Percentiles rank a stretch among this genome's conserved stretches.
Evolutionary conservation across 2,329 filamentous ascomycete species (phyloP).

Genomic region (Chlorencoelia australis): DNA sequence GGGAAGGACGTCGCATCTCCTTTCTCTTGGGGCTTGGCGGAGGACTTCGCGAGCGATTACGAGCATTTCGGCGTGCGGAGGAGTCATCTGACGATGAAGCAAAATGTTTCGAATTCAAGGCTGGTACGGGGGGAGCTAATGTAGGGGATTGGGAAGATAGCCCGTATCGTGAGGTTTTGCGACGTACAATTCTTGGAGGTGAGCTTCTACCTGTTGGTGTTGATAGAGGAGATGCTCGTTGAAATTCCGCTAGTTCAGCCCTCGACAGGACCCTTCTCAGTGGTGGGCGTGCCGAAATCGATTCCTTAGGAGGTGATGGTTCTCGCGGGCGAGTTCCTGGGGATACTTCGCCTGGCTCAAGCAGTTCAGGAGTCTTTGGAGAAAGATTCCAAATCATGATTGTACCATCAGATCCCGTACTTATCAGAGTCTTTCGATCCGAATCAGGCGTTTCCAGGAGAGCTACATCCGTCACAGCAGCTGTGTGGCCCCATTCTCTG

Average conservation of each 20-base stretch:
- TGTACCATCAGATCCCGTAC: constrained; percentile 69
- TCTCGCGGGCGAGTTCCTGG: constrained; percentile 10
- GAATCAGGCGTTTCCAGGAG: constrained; percentile 51
- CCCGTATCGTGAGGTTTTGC: constrained; percentile 42
- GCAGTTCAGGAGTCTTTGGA: constrained; percentile 13
- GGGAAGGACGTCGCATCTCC: constrained; percentile 40
- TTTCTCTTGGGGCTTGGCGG: constrained; percentile 16
- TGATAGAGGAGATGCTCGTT: constrained; percentile 36
- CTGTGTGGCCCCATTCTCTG: constrained; percentile 90
- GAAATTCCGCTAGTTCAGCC: constrained; percentile 75
- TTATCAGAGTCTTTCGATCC: constrained; percentile 51
- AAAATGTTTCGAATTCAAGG: constrained; percentile 19
- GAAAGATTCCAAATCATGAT: constrained; percentile 61
- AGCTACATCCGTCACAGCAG: constrained; percentile 79
- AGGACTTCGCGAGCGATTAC: constrained; percentile 25
- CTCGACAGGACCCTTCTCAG: constrained; percentile 79
- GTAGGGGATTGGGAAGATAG: constrained; percentile 43
- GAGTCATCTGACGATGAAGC: constrained; percentile 22
- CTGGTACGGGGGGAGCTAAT: constrained; percentile 23
- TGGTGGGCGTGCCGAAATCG: constrained; percentile 55
- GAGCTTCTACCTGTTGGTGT: constrained; percentile 38
- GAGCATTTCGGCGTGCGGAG: constrained; percentile 12
- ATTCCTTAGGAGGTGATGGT: constrained; percentile 33
- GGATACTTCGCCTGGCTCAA: constrained; percentile 14
- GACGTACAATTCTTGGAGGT: constrained; percentile 43